phyloP scores from a whole-genome alignment of 2,329 filamentous ascomycete species.

The Penicillium capsulatum region DNA sequence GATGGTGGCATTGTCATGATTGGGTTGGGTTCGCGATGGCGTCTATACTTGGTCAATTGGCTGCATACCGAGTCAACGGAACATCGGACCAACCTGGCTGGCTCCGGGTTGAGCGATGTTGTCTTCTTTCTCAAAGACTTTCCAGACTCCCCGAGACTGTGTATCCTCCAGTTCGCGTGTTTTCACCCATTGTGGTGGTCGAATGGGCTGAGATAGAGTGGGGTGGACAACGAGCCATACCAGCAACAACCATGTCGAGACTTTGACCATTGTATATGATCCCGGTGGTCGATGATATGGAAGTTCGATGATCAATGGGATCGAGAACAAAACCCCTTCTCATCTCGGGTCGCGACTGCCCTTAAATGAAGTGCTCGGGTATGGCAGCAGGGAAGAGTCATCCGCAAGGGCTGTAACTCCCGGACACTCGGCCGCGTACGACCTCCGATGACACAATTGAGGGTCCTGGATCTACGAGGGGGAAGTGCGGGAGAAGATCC shows the following conservation, averaged over 20 bases:
- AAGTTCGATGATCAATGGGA: no score
- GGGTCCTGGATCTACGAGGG: slow-evolving; percentile 8
- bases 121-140: slow-evolving; percentile 5
- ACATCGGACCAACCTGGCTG: slow-evolving; percentile 5
- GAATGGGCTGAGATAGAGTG: slow-evolving; percentile 13
- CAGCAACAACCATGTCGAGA: slow-evolving; percentile 5
- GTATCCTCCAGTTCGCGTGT: slow-evolving; percentile 2
- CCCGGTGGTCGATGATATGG: slow-evolving; percentile 3
- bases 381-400: slow-evolving; percentile 6
- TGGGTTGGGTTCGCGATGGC: not conserved
- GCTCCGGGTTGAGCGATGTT: slow-evolving; percentile 1
- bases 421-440: slow-evolving; percentile 10
- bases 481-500: not conserved
- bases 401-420: slow-evolving; percentile 18
- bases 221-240: slow-evolving; percentile 9
- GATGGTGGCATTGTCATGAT: not conserved
- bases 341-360: no score
- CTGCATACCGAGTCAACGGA: not conserved
- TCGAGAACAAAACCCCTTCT: no score
- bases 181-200: slow-evolving; percentile 10
- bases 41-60: slow-evolving; percentile 2
- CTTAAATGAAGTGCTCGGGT: slow-evolving; percentile 3
- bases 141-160: slow-evolving; percentile 4
- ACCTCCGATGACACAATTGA: slow-evolving; percentile 8
- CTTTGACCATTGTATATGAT: not conserved